Base-by-base conservation (phyloP, 2,329 filamentous ascomycete species). In the Aureobasidium sp. region DNA sequence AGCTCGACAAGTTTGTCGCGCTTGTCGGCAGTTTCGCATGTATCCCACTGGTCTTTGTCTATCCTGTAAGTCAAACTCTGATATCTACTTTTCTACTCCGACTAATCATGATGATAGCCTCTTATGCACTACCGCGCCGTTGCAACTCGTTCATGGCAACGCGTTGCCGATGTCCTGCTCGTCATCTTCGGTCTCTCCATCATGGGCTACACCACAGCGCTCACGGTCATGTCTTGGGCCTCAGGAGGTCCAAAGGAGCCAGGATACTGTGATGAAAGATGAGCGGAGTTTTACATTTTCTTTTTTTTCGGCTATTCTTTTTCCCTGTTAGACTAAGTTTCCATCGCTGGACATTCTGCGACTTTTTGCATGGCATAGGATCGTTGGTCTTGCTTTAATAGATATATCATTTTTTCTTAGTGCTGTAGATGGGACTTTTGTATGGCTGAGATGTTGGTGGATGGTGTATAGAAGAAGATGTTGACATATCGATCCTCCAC, bases 11-110 rank as follows among this genome's bases (percentile, higher is more conserved):
- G 76, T 99, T 99, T 73, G 95, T 99, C 35, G 89, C 91, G 24
- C 81, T 99, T 42, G 92, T 99, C 22, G 94, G 94, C 66, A 96
- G 92, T 75, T 99, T 99, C 79, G 94, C 94, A 64, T 99, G 94
- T 73, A 94, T 99, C 68, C 94, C 94, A 48, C 79, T 99, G 62
- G 94, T 97, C 64, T 97, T 95, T 71, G 95, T 99, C 60, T 99
- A 99, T 73, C 95, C 94, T 66, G 92, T 97, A 82, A 82, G 90
- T 85, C 42, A 47, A 7, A n/a, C 24, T 19, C 22, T 47, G 9
- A 40, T 27, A 7, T 62, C 17, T 29, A 15, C 19, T 19, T 53
- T n/a, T 60, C 29, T 17, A 44, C 14, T 44, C 24, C 27, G 7
- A 12, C 57, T 45, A 50, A 58, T 22, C 35, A 27, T 53, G 15